A percentile compares a stretch with the other conserved stretches of the same genome.
phyloP scores from a whole-genome alignment of 2,329 filamentous ascomycete genomes.

The Aspergillus sp. region DNA sequence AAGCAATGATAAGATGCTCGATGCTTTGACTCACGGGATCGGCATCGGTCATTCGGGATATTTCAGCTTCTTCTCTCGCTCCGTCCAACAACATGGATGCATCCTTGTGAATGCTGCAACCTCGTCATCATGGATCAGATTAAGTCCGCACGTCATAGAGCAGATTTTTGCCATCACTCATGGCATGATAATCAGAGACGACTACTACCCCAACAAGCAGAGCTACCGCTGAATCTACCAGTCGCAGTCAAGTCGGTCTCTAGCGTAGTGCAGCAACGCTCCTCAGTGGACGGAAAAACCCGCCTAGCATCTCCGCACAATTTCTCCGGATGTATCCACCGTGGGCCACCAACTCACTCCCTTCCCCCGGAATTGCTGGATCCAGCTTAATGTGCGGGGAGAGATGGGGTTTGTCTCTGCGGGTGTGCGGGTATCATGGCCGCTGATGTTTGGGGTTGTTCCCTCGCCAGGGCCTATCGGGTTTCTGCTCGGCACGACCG shows the following conservation, averaged over 20 bases:
- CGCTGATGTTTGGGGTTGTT: conserved; percentile 2
- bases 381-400: conserved; percentile 14
- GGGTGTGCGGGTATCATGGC: conserved; percentile 6
- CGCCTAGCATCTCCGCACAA: conserved; percentile 10
- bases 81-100: not conserved
- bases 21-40: not conserved
- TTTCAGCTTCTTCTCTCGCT: not conserved
- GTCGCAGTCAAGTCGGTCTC: not conserved
- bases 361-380: conserved; percentile 11
- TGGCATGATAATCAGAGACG: conserved; percentile 3
- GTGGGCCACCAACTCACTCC: not conserved
- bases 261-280: conserved; percentile 1
- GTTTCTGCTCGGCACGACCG: not conserved
- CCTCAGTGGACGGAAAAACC: conserved; percentile 22
- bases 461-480: not conserved
- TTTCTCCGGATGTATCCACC: conserved; percentile 23
- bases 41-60: not conserved
- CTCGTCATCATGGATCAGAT: conserved; percentile 1
- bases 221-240: not conserved
- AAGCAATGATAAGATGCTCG: not conserved
- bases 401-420: conserved; percentile 9
- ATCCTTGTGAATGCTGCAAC: not conserved
- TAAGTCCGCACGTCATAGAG: not conserved
- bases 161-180: not conserved
- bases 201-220: not conserved